A percentile compares a stretch with the other conserved stretches of the same genome.
These are phyloP conservation scores for Ustilago trichophora DNA, from an alignment of 1,284 basidiomycete species.

Conservation along the genomic window DNA sequence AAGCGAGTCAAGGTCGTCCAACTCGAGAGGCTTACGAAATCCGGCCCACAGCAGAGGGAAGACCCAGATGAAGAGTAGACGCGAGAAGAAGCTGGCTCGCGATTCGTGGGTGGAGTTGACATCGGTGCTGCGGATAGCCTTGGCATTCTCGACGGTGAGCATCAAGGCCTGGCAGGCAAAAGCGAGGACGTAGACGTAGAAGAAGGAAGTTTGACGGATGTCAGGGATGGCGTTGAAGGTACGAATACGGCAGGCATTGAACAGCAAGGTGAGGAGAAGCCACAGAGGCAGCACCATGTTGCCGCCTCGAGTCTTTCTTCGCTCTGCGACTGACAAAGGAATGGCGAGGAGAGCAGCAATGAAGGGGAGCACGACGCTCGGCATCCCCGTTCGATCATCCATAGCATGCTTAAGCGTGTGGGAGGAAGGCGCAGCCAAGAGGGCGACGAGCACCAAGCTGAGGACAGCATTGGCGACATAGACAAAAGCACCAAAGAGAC, in stretches of 20 bases:
- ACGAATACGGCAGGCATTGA: constrained; percentile 37
- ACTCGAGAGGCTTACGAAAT: constrained; percentile 23
- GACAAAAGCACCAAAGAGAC: constrained; percentile 30
- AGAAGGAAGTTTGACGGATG: constrained; percentile 14
- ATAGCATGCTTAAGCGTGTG: constrained; percentile 10
- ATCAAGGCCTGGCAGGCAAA: constrained; percentile 34
- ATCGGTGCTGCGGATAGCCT: constrained; percentile 14
- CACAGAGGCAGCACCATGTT: constrained; percentile 43
- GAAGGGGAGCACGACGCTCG: constrained; percentile 34
- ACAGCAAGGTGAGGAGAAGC: constrained; percentile 29
- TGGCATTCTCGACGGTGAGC: constrained; percentile 39
- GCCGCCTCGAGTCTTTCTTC: constrained; percentile 44
- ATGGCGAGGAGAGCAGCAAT: constrained; percentile 27
- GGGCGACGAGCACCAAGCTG: constrained; percentile 14
- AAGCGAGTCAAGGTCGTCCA: constrained; percentile 36
- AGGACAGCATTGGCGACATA: constrained; percentile 31
- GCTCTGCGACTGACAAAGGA: constrained; percentile 28
- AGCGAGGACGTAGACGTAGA: constrained; percentile 14
- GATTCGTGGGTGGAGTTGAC: constrained; percentile 23
- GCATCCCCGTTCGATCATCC: constrained; percentile 12
- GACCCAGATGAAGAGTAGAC: constrained; percentile 46
- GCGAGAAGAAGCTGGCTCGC: constrained; percentile 41
- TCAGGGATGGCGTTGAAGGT: constrained; percentile 29
- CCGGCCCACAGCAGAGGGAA: constrained; percentile 32
- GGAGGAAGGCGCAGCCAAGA: constrained; percentile 17